Evolutionary conservation across 2,329 filamentous ascomycete genomes (phyloP).

Genomic region (Aspergillus hortae): DNA sequence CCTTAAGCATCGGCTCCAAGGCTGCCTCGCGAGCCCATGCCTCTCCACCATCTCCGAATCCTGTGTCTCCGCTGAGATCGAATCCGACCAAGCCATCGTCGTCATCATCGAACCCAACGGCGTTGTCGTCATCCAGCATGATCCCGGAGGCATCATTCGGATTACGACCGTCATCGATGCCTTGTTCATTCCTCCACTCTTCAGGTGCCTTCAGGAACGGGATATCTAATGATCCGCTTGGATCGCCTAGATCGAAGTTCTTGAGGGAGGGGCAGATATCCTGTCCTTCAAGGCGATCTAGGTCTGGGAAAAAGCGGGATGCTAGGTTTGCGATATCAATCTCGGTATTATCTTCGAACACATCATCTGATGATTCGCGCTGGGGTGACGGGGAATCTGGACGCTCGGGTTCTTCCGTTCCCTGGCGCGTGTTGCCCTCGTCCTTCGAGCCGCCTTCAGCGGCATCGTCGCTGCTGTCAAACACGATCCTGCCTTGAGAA

Average conservation of each 20-base stretch:
- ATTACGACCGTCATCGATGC: constrained; percentile 51
- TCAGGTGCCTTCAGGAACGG: constrained; percentile 88
- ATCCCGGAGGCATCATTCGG: constrained; percentile 71
- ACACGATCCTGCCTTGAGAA: constrained; percentile 85
- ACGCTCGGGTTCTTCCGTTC: constrained; percentile 46
- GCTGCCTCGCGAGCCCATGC: constrained; percentile 91
- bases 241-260: constrained; percentile 84
- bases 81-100: constrained; percentile 68
- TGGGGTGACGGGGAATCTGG: constrained; percentile 24
- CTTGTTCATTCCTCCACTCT: constrained; percentile 72
- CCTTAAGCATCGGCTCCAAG: constrained; percentile 77
- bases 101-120: constrained; percentile 76
- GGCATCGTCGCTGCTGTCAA: constrained; percentile 92
- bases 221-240: constrained; percentile 79
- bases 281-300: constrained; percentile 72
- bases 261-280: constrained; percentile 95
- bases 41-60: constrained; percentile 94
- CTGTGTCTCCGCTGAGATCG: constrained; percentile 65
- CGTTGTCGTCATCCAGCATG: constrained; percentile 83
- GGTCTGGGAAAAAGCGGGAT: constrained; percentile 79
- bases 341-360: constrained; percentile 57
- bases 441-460: constrained; percentile 50
- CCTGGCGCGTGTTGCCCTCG: constrained; percentile 31
- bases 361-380: constrained; percentile 33
- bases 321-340: constrained; percentile 76